A percentile compares a stretch with the other conserved stretches of the same genome.
phyloP scores from a whole-genome alignment of 345 rosid species.

The Ailanthus altissimus region DNA sequence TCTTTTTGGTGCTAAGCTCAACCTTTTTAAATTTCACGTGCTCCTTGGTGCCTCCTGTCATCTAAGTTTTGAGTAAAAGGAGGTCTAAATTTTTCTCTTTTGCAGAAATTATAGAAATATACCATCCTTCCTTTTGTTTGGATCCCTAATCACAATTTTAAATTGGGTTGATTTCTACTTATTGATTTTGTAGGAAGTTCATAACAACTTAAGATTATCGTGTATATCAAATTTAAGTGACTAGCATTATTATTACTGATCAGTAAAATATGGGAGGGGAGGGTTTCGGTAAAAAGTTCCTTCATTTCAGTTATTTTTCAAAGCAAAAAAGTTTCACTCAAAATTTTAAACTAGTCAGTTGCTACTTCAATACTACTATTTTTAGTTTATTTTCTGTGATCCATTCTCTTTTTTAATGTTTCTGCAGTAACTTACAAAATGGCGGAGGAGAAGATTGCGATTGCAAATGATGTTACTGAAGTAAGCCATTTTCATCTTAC shows the following conservation, averaged over 20 bases:
- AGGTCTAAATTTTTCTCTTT: too few relatives aligned
- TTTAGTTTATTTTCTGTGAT: background rate
- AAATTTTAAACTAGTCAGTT: background rate
- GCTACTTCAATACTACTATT: background rate
- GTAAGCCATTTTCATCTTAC: conserved; percentile 32
- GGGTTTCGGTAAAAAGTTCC: too few relatives aligned
- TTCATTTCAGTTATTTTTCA: background rate
- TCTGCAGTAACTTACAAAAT: conserved; percentile 25
- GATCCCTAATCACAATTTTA: too few relatives aligned
- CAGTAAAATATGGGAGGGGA: too few relatives aligned
- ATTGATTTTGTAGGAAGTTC: too few relatives aligned
- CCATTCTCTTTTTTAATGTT: conserved; percentile 7
- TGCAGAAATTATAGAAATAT: too few relatives aligned
- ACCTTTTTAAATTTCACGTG: background rate
- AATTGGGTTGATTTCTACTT: too few relatives aligned
- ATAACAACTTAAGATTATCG: too few relatives aligned
- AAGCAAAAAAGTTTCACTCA: background rate
- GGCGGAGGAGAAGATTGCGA: conserved; percentile 42
- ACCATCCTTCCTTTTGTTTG: too few relatives aligned
- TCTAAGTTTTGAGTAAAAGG: background rate
- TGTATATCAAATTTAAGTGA: too few relatives aligned
- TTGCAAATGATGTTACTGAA: conserved; percentile 68
- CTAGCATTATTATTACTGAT: too few relatives aligned
- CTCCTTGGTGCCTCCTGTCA: background rate
- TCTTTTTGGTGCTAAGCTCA: background rate